Evolutionary conservation across 2,329 filamentous ascomycete species (phyloP).

Genomic region (Diaporthe citri): DNA sequence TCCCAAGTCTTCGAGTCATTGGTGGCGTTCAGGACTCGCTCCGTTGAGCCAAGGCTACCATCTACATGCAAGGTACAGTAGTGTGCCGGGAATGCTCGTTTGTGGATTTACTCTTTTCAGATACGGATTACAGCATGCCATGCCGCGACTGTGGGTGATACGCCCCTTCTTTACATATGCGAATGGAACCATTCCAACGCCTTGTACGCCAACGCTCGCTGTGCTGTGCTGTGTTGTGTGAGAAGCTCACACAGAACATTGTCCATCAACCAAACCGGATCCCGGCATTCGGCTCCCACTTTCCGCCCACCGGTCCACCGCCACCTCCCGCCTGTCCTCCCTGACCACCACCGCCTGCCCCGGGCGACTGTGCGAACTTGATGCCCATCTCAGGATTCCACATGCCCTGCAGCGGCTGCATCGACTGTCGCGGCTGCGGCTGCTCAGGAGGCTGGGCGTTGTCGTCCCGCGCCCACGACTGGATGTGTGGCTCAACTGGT

Average conservation of each 20-base stretch:
- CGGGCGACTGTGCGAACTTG: constrained; percentile 71
- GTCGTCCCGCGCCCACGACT: constrained; percentile 64
- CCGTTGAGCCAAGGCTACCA: background rate
- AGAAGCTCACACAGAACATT: background rate
- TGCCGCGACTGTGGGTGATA: background rate
- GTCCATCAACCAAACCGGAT: constrained; percentile 64
- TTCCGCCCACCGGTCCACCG: constrained; percentile 51
- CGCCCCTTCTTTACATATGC: background rate
- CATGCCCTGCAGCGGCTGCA: constrained; percentile 63
- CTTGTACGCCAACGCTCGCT: constrained; percentile 10
- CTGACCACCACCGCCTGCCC: constrained; percentile 39
- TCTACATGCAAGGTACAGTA: background rate
- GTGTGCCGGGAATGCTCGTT: no score
- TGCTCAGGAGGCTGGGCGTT: constrained; percentile 68
- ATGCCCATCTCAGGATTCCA: constrained; percentile 89
- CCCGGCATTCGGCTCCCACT: constrained; percentile 71
- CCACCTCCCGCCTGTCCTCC: constrained; percentile 35
- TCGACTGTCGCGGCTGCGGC: constrained; percentile 61
- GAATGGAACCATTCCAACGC: constrained; percentile 1
- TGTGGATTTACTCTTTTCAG: background rate
- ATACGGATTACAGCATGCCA: background rate
- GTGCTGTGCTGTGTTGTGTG: background rate
- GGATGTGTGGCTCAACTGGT: constrained; percentile 64
- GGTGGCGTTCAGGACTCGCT: background rate
- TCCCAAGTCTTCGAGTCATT: constrained; percentile 9